A percentile compares a stretch with the other conserved stretches of the same genome.
These are phyloP conservation scores for Beauveria varroae DNA, from an alignment of 2,329 filamentous ascomycete genomes.

Conservation along the genomic window DNA sequence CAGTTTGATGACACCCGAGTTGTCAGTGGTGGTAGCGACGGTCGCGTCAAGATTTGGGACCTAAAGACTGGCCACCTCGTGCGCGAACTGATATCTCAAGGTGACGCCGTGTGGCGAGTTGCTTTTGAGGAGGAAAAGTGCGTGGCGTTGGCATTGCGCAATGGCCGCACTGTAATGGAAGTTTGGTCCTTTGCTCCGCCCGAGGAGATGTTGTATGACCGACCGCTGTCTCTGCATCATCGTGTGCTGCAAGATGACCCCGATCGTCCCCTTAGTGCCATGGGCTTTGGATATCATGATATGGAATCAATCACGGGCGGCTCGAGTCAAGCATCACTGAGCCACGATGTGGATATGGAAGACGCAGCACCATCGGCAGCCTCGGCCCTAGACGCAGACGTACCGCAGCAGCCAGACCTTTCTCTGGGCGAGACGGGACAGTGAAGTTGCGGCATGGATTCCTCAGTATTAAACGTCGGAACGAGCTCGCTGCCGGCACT, in stretches of 20 bases:
- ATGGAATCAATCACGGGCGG: slow-evolving; percentile 21
- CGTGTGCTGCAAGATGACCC: slow-evolving; percentile 38
- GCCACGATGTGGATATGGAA: slow-evolving; percentile 47
- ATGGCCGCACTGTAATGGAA: slow-evolving; percentile 92
- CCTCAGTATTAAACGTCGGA: neutral
- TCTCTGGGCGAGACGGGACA: neutral
- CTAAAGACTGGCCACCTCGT: slow-evolving; percentile 85
- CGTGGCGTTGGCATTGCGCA: slow-evolving; percentile 84
- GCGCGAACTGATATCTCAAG: slow-evolving; percentile 81
- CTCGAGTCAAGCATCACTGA: slow-evolving; percentile 26
- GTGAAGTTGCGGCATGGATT: neutral
- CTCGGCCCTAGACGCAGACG: slow-evolving; percentile 30
- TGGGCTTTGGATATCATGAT: slow-evolving; percentile 37
- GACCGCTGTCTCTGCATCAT: slow-evolving; percentile 42
- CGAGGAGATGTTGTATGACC: slow-evolving; percentile 54
- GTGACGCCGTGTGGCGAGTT: slow-evolving; percentile 94
- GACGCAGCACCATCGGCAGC: slow-evolving; percentile 50
- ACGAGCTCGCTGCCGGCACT: slow-evolving; percentile 15
- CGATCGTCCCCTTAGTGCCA: slow-evolving; percentile 43
- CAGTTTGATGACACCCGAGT: slow-evolving; percentile 96
- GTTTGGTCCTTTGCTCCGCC: slow-evolving; percentile 94
- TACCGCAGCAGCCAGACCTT: neutral
- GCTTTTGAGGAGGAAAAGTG: slow-evolving; percentile 98
- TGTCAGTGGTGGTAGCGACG: slow-evolving; percentile 92
- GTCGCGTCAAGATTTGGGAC: slow-evolving; percentile 98